Evolutionary conservation across 768 basidiomycete species (phyloP), one percentile per base, ranked within the genome.

Genomic region (Rhizopogon vesiculosus): DNA sequence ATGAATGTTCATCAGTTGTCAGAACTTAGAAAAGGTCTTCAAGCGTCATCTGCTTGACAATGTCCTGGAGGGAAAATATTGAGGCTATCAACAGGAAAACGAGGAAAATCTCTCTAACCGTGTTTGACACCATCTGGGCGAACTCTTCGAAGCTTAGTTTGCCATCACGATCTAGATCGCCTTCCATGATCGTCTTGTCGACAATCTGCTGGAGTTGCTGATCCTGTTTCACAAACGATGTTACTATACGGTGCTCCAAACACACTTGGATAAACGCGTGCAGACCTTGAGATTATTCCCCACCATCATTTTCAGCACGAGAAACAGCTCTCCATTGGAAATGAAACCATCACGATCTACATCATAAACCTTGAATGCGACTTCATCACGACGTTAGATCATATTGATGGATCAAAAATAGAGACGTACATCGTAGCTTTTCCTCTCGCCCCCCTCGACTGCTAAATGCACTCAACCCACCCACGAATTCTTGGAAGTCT

Each of bases 241-340:
- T 22, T 5, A 25, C 25, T 38, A 38, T 15, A 6, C 15, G 10
- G 5, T 38, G 15, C 9, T 38, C 35, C 22, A 38, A 38, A 10
- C 15, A 16, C 19, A 16, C 35, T 38, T 3, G 22, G 38, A 44
- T 35, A 45, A 55, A 9, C 35, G 39, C 7, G 29, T 39, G 44
- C 57, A 28, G 46, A 93, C 93, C 80, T 99, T 99, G 64, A 99
- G 77, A 72, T 99, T 99, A 72, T 90, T 98, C 35, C 97, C 97
- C 49, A 98, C 97, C 97, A 99, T 99, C 93, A 98, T 98, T 81
- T 99, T 99, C 61, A 99, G 77, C 40, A 99, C 97, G 45, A 99
- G 76, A 77, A 98, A 99, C 31, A 99, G 83, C 73, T 99, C 97
- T 54, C 97, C 97, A 66, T 99, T 99, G 12, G 94, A 97, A 70